Percentiles rank a stretch among this genome's conserved stretches.
Conservation (phyloP, 164 flowering plant genomes). For the Magnolia officinalis region DNA sequence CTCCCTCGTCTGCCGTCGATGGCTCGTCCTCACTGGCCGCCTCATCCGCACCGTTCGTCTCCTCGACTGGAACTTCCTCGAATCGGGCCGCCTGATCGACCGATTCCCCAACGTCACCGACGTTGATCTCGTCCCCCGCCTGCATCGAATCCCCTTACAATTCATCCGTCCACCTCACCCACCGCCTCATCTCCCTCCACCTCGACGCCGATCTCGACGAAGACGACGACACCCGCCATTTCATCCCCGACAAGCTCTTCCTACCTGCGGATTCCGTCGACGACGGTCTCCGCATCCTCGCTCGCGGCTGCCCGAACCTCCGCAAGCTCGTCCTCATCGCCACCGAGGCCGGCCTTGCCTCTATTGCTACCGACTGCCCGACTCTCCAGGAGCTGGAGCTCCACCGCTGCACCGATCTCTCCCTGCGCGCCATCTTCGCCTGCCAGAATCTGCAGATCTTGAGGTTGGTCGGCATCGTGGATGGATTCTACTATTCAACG, state of each 20-base stretch:
- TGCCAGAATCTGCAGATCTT: slow-evolving; percentile 73
- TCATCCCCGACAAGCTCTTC: slow-evolving; percentile 27
- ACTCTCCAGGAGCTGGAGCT: slow-evolving; percentile 82
- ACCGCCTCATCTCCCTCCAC: slow-evolving; percentile 34
- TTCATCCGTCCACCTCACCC: slow-evolving; percentile 33
- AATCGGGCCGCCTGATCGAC: slow-evolving; percentile 51
- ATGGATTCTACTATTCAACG: slow-evolving; percentile 55
- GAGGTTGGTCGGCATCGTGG: slow-evolving; percentile 56
- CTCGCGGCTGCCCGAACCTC: slow-evolving; percentile 68
- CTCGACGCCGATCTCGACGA: slow-evolving; percentile 32
- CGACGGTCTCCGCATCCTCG: slow-evolving; percentile 50
- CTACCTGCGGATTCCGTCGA: slow-evolving; percentile 41
- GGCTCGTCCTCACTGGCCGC: slow-evolving; percentile 66
- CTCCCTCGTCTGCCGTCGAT: slow-evolving; percentile 76
- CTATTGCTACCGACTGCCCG: slow-evolving; percentile 66
- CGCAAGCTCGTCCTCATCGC: slow-evolving; percentile 57
- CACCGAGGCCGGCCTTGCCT: slow-evolving; percentile 54
- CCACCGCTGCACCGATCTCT: slow-evolving; percentile 62
- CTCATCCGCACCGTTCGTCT: slow-evolving; percentile 54
- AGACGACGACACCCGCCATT: slow-evolving; percentile 3
- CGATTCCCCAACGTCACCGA: slow-evolving; percentile 66
- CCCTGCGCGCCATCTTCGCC: slow-evolving; percentile 60
- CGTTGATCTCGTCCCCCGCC: slow-evolving; percentile 37
- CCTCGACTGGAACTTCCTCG: slow-evolving; percentile 66
- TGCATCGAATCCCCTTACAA: slow-evolving; percentile 26